These are phyloP conservation scores for Alternaria consortialis DNA, from an alignment of 2,329 filamentous ascomycete genomes.

Conservation along the genomic window DNA sequence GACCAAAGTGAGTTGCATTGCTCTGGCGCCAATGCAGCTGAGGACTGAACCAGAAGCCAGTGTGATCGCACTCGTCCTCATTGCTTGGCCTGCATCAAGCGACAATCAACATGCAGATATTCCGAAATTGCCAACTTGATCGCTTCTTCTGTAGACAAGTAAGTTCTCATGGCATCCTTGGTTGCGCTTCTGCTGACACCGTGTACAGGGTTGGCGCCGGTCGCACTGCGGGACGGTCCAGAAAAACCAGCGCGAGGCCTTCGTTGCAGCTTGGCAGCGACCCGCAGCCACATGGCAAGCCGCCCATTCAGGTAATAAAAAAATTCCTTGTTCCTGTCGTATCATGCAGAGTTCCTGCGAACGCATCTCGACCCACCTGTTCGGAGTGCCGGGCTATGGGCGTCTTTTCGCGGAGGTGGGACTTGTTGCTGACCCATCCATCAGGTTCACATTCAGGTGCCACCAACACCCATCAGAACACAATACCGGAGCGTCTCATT, in stretches of 20 bases:
- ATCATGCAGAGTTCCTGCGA: constrained; percentile 14
- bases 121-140: constrained; percentile 79
- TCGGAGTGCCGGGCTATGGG: not conserved
- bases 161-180: constrained; percentile 23
- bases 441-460: constrained; percentile 33
- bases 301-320: constrained; percentile 42
- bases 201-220: constrained; percentile 35
- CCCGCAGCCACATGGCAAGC: constrained; percentile 31
- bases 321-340: constrained; percentile 26
- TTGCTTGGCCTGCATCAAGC: constrained; percentile 70
- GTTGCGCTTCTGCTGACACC: constrained; percentile 30
- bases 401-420: not conserved
- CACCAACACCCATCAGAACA: constrained; percentile 38
- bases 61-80: constrained; percentile 76
- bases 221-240: constrained; percentile 36
- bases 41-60: constrained; percentile 54
- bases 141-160: constrained; percentile 66
- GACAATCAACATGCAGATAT: constrained; percentile 79
- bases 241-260: constrained; percentile 42
- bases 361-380: constrained; percentile 24
- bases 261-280: constrained; percentile 32
- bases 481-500: constrained; percentile 46
- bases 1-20: constrained; percentile 69
- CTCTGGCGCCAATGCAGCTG: not conserved
- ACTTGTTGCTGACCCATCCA: constrained; percentile 22